A percentile compares a stretch with the other conserved stretches of the same genome.
phyloP scores from a whole-genome alignment of 768 basidiomycete genomes.

The Polyporus arcularius region DNA sequence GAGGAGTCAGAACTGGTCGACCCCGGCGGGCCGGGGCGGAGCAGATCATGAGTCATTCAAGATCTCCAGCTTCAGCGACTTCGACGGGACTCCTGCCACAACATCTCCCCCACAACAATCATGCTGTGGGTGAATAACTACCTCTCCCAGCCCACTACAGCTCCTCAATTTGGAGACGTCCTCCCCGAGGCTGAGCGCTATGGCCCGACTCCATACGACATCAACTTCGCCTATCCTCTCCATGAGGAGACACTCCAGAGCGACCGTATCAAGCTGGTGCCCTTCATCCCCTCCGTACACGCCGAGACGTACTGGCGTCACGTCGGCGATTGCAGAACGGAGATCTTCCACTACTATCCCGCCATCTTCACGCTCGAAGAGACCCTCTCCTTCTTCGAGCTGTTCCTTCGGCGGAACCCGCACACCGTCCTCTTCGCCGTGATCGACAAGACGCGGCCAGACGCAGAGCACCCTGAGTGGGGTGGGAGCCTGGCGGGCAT shows the following conservation, averaged over 20 bases:
- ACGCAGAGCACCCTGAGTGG: constrained; percentile 29
- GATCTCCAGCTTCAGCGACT: too few relatives aligned
- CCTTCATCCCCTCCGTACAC: constrained; percentile 42
- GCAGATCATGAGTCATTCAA: too few relatives aligned
- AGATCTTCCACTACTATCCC: constrained; percentile 36
- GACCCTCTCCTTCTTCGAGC: constrained; percentile 24
- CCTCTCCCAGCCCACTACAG: too few relatives aligned
- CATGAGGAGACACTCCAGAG: constrained; percentile 34
- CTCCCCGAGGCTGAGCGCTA: constrained; percentile 7
- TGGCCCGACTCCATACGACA: constrained; percentile 12
- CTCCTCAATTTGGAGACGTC: too few relatives aligned
- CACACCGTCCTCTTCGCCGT: constrained; percentile 35
- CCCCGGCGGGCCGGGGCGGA: too few relatives aligned
- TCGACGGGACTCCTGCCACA: too few relatives aligned
- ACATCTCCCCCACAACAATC: too few relatives aligned
- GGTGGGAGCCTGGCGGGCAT: constrained; percentile 42
- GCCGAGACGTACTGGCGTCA: constrained; percentile 32
- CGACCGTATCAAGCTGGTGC: constrained; percentile 39
- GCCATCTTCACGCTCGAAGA: constrained; percentile 23
- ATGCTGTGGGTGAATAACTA: too few relatives aligned
- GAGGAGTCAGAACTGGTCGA: too few relatives aligned
- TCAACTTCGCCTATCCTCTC: constrained; percentile 39
- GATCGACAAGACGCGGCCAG: constrained; percentile 40
- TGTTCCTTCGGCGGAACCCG: constrained; percentile 9
- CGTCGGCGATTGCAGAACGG: constrained; percentile 24